Evolutionary conservation across 768 basidiomycete species (phyloP), one percentile per base, ranked within the genome.

Genomic region (Pleurotus djamor): DNA sequence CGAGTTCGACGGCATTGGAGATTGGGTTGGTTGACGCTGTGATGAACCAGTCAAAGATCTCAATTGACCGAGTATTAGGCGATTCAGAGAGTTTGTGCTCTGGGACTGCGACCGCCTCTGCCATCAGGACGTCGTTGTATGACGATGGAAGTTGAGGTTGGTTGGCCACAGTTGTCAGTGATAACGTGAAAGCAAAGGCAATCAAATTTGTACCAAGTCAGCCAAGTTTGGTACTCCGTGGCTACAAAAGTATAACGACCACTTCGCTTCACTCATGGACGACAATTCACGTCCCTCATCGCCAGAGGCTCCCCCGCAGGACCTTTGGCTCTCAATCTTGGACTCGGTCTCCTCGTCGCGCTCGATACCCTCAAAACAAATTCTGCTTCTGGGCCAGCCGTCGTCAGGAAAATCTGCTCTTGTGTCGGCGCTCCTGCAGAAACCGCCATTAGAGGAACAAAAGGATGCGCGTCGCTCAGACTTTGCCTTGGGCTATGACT

Each of bases 261-360:
- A 10, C 17, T 33, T 17, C 12, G 1, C 17, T 17, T 4, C 17
- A 14, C 21, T 48, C 58, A 78, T 78, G 78, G 76, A 79, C 56
- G 68, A 74, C 54, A 56, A n/a, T 61, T 80, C 80, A 58, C 84
- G 89, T 47, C 77, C 87, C 17, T 81, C 87, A n/a, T 81, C 88
- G 21, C 90, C 90, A 60, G 86, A 85, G 48, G 82, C 84, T 13
- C 88, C 88, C 4, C 89, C 89, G 0, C 83, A 87, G 64, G 91
- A 96, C 65, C 76, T 98, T 43, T 98, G 96, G 96, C 90, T 88
- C 2, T 91, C 92, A 10, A 98, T 98, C 64, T 81, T 98, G 4
- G 88, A 95, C 73, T 87, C 89, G 10, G 88, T 96, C 28, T 91
- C 93, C 1, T 86, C 87, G 33, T 84, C 89, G 38, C 84, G 92